Evolutionary conservation across 2,329 filamentous ascomycete genomes (phyloP), one percentile per base, ranked within the genome.

Genomic region (Calonectria pseudoturangicola): DNA sequence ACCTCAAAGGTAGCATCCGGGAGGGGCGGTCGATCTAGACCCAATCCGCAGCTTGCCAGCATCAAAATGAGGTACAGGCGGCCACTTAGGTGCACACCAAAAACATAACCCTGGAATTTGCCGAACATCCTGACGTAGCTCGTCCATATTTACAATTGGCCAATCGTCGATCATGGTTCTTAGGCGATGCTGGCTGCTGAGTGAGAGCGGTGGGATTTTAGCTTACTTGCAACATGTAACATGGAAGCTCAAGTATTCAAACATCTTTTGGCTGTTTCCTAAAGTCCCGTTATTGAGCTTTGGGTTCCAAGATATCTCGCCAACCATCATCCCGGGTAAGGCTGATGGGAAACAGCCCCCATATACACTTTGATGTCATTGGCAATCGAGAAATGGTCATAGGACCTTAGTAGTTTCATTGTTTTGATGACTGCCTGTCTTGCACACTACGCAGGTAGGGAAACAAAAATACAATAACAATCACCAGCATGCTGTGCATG

Each of bases 21-120:
- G 66, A 63, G 41, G 47, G 45, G 28, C 58, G 41, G 58, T 27
- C 21, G 41, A 63, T 63, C 41, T 13, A 63, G 21, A 12, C 41
- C 25, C 41, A 47, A 33, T 41, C 25, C 28, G 36, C 18, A 27
- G 39, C 10, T 25, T 47, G 39, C 41, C 58, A 39, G 41, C 39
- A n/a, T 21, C 21, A 12, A 36, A 4, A 30, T 64, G 51, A 58
- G 66, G 66, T 47, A 47, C 56, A 27, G 58, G 54, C 41, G 58
- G 54, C 41, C 16, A 43, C 39, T 12, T 25, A 28, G 10, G 41
- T 13, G 27, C 21, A 16, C 16, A 25, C 33, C 3, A n/a, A 6
- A 21, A 41, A 58, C 10, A n/a, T 25, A 15, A 41, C 33, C 7
- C 13, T 41, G 21, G 15, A 39, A 25, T 39, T 21, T 21, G 21